Conservation (phyloP, 2,329 filamentous ascomycete species). For the Sclerotiophoma versabilis region DNA sequence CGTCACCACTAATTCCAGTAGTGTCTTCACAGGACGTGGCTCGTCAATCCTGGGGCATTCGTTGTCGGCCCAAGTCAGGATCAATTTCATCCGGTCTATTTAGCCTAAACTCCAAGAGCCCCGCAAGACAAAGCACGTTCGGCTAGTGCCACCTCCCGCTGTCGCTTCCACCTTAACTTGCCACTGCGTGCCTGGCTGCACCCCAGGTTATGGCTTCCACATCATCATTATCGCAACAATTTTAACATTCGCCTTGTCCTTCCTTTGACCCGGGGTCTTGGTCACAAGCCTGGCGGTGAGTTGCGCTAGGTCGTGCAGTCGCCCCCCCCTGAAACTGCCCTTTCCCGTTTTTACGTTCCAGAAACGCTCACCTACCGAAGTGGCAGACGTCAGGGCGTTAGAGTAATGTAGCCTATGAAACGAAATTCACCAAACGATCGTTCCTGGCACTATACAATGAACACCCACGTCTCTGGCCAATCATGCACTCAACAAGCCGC, state of each 20-base stretch:
- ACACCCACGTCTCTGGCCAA: conserved; percentile 25
- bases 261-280: conserved; percentile 32
- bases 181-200: conserved; percentile 16
- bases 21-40: conserved; percentile 29
- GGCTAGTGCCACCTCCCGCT: conserved; percentile 14
- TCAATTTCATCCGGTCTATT: conserved; percentile 18
- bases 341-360: conserved; percentile 18
- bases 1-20: conserved; percentile 41
- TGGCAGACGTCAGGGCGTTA: conserved; percentile 30
- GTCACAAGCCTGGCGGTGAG: conserved; percentile 12
- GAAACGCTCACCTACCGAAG: conserved; percentile 23
- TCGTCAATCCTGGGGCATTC: conserved; percentile 34
- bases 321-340: conserved; percentile 24
- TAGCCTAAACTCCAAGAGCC: conserved; percentile 24
- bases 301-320: conserved; percentile 28
- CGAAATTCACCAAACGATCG: conserved; percentile 30
- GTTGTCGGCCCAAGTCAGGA: conserved; percentile 15
- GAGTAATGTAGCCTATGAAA: conserved; percentile 36
- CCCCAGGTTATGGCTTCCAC: conserved; percentile 17
- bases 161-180: conserved; percentile 13
- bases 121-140: conserved; percentile 9
- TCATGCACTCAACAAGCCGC: conserved; percentile 19
- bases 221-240: conserved; percentile 8
- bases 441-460: conserved; percentile 19
- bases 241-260: not conserved